These are phyloP conservation scores for Tuber calosporum DNA, from an alignment of 495 filamentous ascomycete species.

Conservation along the genomic window DNA sequence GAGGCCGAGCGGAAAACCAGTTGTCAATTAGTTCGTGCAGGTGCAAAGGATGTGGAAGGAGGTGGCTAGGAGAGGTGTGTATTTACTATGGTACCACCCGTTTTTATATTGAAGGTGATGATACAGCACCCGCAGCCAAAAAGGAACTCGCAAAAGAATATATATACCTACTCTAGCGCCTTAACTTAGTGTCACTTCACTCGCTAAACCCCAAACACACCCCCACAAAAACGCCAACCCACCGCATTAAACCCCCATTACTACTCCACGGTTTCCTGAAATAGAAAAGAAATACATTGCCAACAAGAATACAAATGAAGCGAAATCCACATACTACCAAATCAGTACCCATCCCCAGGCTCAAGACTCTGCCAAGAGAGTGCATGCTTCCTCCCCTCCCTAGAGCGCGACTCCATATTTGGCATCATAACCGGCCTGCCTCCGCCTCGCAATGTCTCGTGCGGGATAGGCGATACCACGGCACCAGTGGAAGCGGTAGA, in stretches of 20 bases:
- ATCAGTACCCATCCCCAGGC: not conserved
- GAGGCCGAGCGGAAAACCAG: not conserved
- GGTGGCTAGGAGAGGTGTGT: not conserved
- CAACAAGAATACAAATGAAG: not conserved
- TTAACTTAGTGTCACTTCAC: not conserved
- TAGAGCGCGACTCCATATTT: not conserved
- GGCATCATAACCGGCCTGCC: not conserved
- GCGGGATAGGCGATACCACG: not conserved
- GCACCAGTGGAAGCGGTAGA: not conserved
- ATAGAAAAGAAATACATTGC: not conserved
- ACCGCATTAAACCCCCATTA: not conserved
- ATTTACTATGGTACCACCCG: not conserved
- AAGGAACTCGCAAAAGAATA: not conserved
- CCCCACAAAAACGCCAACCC: not conserved
- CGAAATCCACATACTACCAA: not conserved
- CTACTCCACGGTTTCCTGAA: not conserved
- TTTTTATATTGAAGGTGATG: not conserved
- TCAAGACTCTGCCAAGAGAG: not conserved
- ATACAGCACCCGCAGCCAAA: not conserved
- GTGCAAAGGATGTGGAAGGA: not conserved
- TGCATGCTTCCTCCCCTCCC: not conserved
- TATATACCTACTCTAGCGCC: not conserved
- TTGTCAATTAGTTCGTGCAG: not conserved
- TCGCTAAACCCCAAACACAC: not conserved
- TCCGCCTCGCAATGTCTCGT: not conserved